A percentile compares a stretch with the other conserved stretches of the same genome.
Evolutionary conservation across 2,329 filamentous ascomycete genomes (phyloP).

Genomic region (Lizonia empirigonia): DNA sequence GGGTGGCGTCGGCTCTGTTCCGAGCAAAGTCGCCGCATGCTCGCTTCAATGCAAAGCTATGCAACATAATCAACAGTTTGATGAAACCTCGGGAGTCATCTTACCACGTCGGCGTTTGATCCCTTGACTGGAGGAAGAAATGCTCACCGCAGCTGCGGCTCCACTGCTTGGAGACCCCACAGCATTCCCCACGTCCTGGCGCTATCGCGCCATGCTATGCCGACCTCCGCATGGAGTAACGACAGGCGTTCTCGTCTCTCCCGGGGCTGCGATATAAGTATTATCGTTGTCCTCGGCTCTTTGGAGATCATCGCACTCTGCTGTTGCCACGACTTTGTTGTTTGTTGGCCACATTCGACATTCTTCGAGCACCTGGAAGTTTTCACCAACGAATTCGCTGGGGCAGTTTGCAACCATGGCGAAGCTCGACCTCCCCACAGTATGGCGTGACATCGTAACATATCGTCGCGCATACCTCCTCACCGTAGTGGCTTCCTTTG

Average conservation of each 20-base stretch:
- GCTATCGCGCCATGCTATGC: constrained; percentile 12
- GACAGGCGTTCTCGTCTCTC: constrained; percentile 3
- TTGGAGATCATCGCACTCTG: background rate
- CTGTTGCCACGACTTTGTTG: background rate
- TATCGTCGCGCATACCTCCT: constrained; percentile 51
- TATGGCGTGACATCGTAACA: constrained; percentile 49
- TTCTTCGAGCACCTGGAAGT: background rate
- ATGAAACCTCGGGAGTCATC: constrained; percentile 3
- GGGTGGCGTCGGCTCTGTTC: constrained; percentile 2
- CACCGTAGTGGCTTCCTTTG: constrained; percentile 52
- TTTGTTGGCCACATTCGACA: background rate
- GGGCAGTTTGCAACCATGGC: constrained; percentile 30
- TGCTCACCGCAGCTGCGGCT: constrained; percentile 16
- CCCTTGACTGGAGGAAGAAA: constrained; percentile 33
- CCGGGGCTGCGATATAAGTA: constrained; percentile 10
- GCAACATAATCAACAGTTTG: constrained; percentile 4
- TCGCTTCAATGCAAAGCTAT: constrained; percentile 6
- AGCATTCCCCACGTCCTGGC: constrained; percentile 23
- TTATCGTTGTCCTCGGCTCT: background rate
- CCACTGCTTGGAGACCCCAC: constrained; percentile 29
- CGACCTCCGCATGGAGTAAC: constrained; percentile 16
- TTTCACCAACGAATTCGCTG: background rate
- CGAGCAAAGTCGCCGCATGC: constrained; percentile 12
- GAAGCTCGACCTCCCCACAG: constrained; percentile 38
- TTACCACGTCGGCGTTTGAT: constrained; percentile 21